These are phyloP conservation scores for Podospora tetraspora DNA, from an alignment of 495 filamentous ascomycete species.

Conservation along the genomic window DNA sequence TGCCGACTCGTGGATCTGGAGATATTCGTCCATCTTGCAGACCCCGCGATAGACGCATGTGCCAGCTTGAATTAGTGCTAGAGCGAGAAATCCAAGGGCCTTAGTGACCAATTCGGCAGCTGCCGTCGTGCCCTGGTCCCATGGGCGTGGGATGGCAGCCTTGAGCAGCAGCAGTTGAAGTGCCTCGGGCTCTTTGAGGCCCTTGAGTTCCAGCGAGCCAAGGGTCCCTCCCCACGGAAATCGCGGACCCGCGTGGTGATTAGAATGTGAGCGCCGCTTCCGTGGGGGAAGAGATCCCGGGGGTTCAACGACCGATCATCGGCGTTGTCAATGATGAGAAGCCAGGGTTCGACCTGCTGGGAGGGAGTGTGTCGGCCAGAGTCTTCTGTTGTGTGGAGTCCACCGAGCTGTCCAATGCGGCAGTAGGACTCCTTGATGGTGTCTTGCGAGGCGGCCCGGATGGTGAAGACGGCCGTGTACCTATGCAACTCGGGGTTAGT, in stretches of 20 bases:
- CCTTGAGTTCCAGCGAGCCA: conserved; percentile 9
- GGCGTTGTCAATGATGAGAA: conserved; percentile 15
- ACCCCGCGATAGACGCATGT: conserved; percentile 10
- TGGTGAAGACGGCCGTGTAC: conserved; percentile 13
- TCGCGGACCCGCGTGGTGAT: conserved; percentile 9
- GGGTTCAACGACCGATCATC: conserved; percentile 5
- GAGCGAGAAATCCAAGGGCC: conserved; percentile 10
- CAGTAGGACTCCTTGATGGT: conserved; percentile 14
- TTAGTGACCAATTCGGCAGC: neutral
- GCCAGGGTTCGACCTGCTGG: conserved; percentile 9
- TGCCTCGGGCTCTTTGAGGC: conserved; percentile 6
- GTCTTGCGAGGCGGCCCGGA: conserved; percentile 3
- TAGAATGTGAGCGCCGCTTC: conserved; percentile 3
- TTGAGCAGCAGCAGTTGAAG: conserved; percentile 11
- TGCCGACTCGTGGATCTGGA: conserved; percentile 6
- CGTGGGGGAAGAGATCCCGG: neutral
- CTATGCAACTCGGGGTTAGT: neutral
- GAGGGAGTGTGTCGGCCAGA: conserved; percentile 5
- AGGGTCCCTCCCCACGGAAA: conserved; percentile 5
- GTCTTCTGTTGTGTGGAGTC: conserved; percentile 8
- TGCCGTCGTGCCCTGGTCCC: neutral
- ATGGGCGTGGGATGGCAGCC: conserved; percentile 6
- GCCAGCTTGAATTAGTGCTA: conserved; percentile 11
- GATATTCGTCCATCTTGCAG: conserved; percentile 10
- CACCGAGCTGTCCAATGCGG: conserved; percentile 4